Conservation (phyloP, 192 early-diverging fungal species). For the Coemansia sp. region DNA sequence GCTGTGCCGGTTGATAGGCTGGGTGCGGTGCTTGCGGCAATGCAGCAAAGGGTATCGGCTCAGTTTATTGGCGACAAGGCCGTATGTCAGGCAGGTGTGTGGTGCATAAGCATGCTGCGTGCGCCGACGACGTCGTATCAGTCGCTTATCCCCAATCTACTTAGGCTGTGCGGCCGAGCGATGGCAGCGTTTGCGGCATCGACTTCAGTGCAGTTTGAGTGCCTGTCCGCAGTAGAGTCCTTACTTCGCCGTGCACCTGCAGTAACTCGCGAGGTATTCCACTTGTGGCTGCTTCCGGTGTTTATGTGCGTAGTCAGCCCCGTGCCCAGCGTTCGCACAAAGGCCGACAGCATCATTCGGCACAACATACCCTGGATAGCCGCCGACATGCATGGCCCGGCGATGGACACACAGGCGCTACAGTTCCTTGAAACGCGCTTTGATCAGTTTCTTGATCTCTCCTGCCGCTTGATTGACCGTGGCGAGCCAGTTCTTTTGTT, state of each 20-base stretch:
- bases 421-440: slow-evolving; percentile 15
- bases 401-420: slow-evolving; percentile 14
- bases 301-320: slow-evolving; percentile 26
- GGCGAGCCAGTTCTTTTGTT: slow-evolving; percentile 23
- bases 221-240: slow-evolving; percentile 31
- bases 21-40: background rate
- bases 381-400: slow-evolving; percentile 27
- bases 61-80: slow-evolving; percentile 20
- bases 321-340: slow-evolving; percentile 34
- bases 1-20: background rate
- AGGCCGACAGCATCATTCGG: slow-evolving; percentile 36
- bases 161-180: slow-evolving; percentile 4
- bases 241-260: slow-evolving; percentile 24
- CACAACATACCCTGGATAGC: slow-evolving; percentile 48
- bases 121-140: slow-evolving; percentile 7
- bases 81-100: slow-evolving; percentile 22
- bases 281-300: slow-evolving; percentile 40
- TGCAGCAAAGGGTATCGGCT: background rate
- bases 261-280: slow-evolving; percentile 21
- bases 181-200: slow-evolving; percentile 18
- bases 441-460: slow-evolving; percentile 7
- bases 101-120: slow-evolving; percentile 26
- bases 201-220: slow-evolving; percentile 30
- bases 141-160: slow-evolving; percentile 6
- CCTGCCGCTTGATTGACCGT: slow-evolving; percentile 13